phyloP scores from a whole-genome alignment of 371 early-diverging fungal genomes.

The Thermomucor indicae-seudaticae region DNA sequence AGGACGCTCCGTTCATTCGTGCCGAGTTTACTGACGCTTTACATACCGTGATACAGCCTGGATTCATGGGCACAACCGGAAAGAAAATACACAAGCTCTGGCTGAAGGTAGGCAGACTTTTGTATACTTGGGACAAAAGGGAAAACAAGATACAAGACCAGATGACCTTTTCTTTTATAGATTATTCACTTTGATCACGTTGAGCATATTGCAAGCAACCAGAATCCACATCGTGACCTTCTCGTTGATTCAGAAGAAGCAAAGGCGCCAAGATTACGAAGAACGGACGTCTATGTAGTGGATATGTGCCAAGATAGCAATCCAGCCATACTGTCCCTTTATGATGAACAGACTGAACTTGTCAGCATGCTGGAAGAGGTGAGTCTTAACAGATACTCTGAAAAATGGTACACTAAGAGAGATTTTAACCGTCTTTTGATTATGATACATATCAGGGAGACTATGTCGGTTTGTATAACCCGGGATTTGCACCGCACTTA shows the following conservation, averaged over 20 bases:
- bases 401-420: neutral
- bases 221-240: conserved; percentile 1
- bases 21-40: conserved; percentile 19
- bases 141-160: neutral
- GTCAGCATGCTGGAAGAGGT: conserved; percentile 20
- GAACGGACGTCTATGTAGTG: conserved; percentile 25
- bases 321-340: conserved; percentile 25
- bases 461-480: conserved; percentile 31
- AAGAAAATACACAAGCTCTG: conserved; percentile 19
- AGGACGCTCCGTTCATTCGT: conserved; percentile 23
- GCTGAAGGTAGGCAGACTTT: conserved; percentile 39
- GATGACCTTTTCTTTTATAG: neutral
- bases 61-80: neutral
- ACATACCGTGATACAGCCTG: neutral
- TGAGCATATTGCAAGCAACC: conserved; percentile 12
- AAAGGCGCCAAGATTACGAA: conserved; percentile 8
- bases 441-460: conserved; percentile 33
- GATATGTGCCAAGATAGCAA: conserved; percentile 29
- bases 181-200: conserved; percentile 26
- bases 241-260: neutral
- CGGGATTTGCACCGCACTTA: conserved; percentile 7
- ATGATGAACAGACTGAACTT: conserved; percentile 25
- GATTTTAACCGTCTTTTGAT: neutral
- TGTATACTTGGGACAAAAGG: no score
- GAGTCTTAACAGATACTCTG: neutral